phyloP scores from a whole-genome alignment of 2,329 filamentous ascomycete species.

The Xylaria sp. region DNA sequence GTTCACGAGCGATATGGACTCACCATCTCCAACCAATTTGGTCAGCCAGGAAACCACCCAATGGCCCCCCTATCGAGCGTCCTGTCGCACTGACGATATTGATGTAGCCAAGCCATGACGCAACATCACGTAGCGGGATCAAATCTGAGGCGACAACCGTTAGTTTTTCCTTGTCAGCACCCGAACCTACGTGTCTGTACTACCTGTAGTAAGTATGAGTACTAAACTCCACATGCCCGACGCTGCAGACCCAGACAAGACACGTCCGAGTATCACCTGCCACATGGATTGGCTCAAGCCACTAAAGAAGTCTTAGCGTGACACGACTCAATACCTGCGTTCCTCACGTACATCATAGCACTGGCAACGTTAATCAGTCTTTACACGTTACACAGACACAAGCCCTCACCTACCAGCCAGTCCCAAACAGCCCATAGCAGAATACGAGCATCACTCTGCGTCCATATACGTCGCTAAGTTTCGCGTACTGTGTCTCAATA shows the following conservation, averaged over 20 bases:
- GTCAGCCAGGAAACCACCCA: constrained; percentile 71
- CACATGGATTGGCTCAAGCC: constrained; percentile 59
- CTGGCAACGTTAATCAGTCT: constrained; percentile 23
- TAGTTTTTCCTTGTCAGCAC: background rate
- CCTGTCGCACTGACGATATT: constrained; percentile 63
- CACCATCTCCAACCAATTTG: constrained; percentile 73
- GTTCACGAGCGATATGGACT: constrained; percentile 27
- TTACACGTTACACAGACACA: background rate
- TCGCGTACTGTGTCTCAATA: constrained; percentile 56
- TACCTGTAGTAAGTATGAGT: constrained; percentile 63
- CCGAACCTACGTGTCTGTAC: background rate
- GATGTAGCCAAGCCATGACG: constrained; percentile 63
- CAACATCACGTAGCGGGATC: constrained; percentile 62
- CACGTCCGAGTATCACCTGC: constrained; percentile 61
- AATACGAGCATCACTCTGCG: constrained; percentile 61
- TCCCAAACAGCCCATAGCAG: constrained; percentile 61
- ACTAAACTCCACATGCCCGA: constrained; percentile 63
- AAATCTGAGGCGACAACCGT: constrained; percentile 52
- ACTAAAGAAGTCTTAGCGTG: constrained; percentile 42
- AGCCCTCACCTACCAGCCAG: constrained; percentile 56
- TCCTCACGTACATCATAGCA: constrained; percentile 38
- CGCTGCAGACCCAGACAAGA: constrained; percentile 62
- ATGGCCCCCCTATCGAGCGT: constrained; percentile 61
- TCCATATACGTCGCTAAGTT: constrained; percentile 68
- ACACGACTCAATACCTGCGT: background rate